Conservation (phyloP, 305 asterid species). For the Stenogyne calaminthoides region DNA sequence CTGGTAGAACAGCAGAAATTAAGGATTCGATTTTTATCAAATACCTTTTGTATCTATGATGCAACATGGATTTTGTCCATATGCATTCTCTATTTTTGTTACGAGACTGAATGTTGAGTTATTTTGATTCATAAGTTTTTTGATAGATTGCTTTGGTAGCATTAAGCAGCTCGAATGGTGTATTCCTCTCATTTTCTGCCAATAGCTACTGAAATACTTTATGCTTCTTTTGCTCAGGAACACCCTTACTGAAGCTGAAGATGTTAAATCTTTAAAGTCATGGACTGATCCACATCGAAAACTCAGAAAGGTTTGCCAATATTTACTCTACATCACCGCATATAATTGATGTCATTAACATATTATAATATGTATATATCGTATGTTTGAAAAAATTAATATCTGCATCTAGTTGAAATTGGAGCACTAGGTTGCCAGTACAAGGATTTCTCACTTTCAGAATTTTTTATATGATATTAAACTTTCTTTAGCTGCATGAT, state of each 20-base stretch:
- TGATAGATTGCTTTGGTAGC: background rate
- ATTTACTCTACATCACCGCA: background rate
- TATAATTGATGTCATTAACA: conserved; percentile 14
- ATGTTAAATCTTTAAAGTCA: conserved; percentile 44
- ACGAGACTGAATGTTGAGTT: background rate
- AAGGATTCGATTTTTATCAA: conserved; percentile 16
- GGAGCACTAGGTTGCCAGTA: background rate
- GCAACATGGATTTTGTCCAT: conserved; percentile 3
- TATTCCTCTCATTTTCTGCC: conserved; percentile 32
- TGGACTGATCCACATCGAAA: conserved; percentile 59
- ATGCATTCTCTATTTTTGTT: conserved; percentile 4
- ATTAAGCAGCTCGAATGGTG: conserved; percentile 25
- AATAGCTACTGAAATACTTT: conserved; percentile 31
- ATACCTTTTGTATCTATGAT: conserved; percentile 13
- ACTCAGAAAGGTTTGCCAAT: conserved; percentile 58
- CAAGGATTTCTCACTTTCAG: conserved; percentile 17
- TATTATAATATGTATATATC: background rate
- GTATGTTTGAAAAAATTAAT: conserved; percentile 7
- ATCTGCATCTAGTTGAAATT: conserved; percentile 14
- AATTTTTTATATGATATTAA: conserved; percentile 25
- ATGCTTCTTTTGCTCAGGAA: conserved; percentile 50
- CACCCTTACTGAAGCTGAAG: conserved; percentile 43
- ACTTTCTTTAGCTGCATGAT: background rate
- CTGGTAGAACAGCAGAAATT: background rate
- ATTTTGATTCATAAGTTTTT: background rate